Evolutionary conservation across 2,329 filamentous ascomycete genomes (phyloP).

Genomic region (Alternaria incomplexa): DNA sequence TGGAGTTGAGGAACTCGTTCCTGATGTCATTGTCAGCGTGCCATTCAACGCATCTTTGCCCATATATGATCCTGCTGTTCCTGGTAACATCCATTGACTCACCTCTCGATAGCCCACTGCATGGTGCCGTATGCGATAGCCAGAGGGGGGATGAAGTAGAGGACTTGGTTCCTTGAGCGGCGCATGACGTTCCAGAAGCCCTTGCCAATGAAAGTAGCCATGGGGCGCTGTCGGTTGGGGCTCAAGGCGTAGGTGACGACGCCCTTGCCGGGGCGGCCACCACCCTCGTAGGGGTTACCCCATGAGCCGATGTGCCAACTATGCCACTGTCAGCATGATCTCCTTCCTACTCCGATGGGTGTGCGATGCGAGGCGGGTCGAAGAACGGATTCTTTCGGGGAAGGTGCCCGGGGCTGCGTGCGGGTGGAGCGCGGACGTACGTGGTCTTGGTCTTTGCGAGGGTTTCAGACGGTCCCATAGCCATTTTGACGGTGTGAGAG

Average conservation of each 20-base stretch:
- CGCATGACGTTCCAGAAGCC: constrained; percentile 97
- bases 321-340: constrained; percentile 19
- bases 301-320: constrained; percentile 48
- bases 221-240: constrained; percentile 85
- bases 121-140: constrained; percentile 80
- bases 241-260: constrained; percentile 76
- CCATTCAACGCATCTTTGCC: neutral
- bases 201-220: constrained; percentile 77
- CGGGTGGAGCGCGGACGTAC: constrained; percentile 27
- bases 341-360: constrained; percentile 9
- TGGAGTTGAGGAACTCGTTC: constrained; percentile 83
- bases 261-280: constrained; percentile 61
- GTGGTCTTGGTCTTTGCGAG: constrained; percentile 35
- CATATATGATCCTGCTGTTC: neutral
- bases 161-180: constrained; percentile 81
- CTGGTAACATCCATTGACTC: constrained; percentile 48
- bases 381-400: constrained; percentile 7
- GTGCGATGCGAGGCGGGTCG: constrained; percentile 7
- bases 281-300: constrained; percentile 49
- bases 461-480: constrained; percentile 36
- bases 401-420: neutral
- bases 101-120: constrained; percentile 93
- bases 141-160: constrained; percentile 85
- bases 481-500: constrained; percentile 34
- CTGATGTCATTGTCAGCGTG: constrained; percentile 50